phyloP scores from a whole-genome alignment of 2,329 filamentous ascomycete species.

The Colletotrichum paranaense region DNA sequence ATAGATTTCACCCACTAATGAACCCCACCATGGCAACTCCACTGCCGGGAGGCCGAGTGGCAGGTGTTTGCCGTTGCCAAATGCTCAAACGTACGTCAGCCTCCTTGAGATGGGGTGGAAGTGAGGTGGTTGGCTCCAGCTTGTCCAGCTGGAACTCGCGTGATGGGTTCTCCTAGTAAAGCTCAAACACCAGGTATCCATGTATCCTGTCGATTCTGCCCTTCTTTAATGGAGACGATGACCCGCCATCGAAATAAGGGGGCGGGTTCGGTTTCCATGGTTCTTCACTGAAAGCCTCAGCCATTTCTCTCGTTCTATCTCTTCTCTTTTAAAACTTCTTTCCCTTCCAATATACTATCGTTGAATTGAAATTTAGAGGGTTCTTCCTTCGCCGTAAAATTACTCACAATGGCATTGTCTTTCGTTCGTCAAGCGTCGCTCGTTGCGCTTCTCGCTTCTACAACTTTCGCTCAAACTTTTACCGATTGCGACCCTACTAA shows the following conservation, averaged over 20 bases:
- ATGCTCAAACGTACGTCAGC: constrained; percentile 35
- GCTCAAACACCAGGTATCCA: constrained; percentile 29
- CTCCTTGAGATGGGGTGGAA: constrained; percentile 14
- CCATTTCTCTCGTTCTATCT: constrained; percentile 4
- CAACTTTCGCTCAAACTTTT: constrained; percentile 30
- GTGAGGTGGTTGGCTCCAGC: neutral
- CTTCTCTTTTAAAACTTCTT: neutral
- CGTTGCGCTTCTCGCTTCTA: constrained; percentile 28
- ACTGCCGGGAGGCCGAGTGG: constrained; percentile 7
- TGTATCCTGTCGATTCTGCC: constrained; percentile 2
- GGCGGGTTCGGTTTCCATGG: constrained; percentile 15
- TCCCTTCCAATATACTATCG: constrained; percentile 3
- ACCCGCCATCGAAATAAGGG: constrained; percentile 28
- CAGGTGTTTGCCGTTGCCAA: constrained; percentile 5
- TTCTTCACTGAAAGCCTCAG: neutral
- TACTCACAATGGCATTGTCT: constrained; percentile 26
- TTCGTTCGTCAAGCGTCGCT: constrained; percentile 35
- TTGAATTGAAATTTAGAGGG: neutral
- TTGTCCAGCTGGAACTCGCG: neutral
- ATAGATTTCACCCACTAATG: neutral
- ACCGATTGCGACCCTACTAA: constrained; percentile 34
- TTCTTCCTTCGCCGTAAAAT: constrained; percentile 6
- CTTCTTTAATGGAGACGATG: constrained; percentile 27
- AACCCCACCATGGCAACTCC: constrained; percentile 4
- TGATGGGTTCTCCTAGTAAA: constrained; percentile 11